Base-by-base conservation (phyloP, 2,329 filamentous ascomycete genomes). In the Achaetomium macrosporum region DNA sequence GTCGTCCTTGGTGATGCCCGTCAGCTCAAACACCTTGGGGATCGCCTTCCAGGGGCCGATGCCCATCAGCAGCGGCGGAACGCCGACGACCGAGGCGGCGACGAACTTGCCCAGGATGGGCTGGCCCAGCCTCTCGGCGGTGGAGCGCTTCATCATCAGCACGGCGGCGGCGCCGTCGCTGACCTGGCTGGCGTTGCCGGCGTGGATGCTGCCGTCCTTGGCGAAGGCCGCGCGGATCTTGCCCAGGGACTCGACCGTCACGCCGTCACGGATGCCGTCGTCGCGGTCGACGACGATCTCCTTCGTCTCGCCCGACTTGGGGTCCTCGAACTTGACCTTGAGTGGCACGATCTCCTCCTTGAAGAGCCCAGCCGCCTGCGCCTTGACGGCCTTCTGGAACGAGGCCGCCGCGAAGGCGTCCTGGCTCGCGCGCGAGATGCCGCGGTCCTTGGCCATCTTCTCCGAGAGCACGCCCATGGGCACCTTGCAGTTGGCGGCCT, bases 21-120 rank as follows among this genome's bases (percentile, higher is more conserved):
- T 88, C 70, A 93, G 91, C 68, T 88, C 81, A 52, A 96, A 84
- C 4, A 89, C 91, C 68, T 91, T 87, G 59, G 93, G 93, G 65
- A 99, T 97, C 53, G 93, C 91, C 72, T 91, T 91, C 83, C 90
- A 96, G 47, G 93, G 93, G 1, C 93, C 93, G 61, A 96, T 78
- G 58, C 93, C 93, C 93, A 99, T 97, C 62, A 97, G 85, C 53
- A 96, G 80, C 40, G 93, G 93, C 66, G 88, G 83, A 54, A 97
- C 90, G 62, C 93, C 93, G 44, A 92, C 90, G 47, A 96, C 77
- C 54, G 87, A 87, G 39, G 90, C 88, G 44, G 86, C 77, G 25
- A 96, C 90, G 70, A 87, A 96, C 77, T 96, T 97, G 71, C 92
- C 93, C 25, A 97, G 74, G 71, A 97, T 90, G 52, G 79, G 79